These are phyloP conservation scores for Colletotrichum musicola DNA, from an alignment of 2,329 filamentous ascomycete species.

Conservation along the genomic window DNA sequence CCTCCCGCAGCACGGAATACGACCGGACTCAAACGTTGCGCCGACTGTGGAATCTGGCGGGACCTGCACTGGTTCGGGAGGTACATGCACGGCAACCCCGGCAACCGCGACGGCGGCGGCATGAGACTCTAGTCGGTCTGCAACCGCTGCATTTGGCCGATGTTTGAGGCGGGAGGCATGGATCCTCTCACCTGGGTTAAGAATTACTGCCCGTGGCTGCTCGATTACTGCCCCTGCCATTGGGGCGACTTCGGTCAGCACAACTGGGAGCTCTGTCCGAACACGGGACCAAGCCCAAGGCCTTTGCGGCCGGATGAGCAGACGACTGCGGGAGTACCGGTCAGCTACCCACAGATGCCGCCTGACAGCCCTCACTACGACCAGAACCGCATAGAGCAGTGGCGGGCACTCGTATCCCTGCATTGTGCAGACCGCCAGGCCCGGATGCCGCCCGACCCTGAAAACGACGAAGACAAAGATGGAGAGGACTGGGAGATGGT, in stretches of 20 bases:
- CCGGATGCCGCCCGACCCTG: too few species aligned
- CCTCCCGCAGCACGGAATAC: neutral
- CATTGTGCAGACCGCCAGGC: too few species aligned
- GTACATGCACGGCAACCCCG: neutral
- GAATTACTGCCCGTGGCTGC: neutral
- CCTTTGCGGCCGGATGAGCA: too few species aligned
- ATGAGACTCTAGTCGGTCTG: conserved; percentile 3
- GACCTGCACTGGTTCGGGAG: neutral
- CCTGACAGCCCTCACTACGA: too few species aligned
- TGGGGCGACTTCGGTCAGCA: neutral
- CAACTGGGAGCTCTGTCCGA: conserved; percentile 5
- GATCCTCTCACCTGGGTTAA: neutral
- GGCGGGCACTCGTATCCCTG: too few species aligned
- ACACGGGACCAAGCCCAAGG: neutral
- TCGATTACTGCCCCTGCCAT: conserved; percentile 6
- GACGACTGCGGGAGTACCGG: too few species aligned
- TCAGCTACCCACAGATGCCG: too few species aligned
- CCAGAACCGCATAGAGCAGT: too few species aligned
- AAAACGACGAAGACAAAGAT: too few species aligned
- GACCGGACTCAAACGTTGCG: neutral
- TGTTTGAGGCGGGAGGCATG: neutral
- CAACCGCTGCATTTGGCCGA: conserved; percentile 17
- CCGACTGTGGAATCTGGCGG: neutral
- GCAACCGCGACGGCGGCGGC: neutral
- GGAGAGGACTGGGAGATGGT: too few species aligned